These are phyloP conservation scores for Petasospora fabianii DNA, from an alignment of 1,139 yeast species.

Conservation along the genomic window DNA sequence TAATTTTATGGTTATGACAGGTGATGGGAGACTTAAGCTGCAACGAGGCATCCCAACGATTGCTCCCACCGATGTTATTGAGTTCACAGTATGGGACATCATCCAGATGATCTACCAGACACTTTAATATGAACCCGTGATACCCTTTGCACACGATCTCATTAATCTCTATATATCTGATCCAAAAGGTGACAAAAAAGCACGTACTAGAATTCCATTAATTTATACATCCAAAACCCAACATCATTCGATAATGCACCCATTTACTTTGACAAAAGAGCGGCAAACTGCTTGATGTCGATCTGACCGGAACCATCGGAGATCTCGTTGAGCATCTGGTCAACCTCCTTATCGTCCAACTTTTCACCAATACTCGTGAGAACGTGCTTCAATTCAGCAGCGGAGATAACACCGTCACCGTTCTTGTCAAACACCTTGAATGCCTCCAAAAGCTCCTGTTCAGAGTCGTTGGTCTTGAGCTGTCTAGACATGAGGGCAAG, in stretches of 20 bases:
- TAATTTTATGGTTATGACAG: slow-evolving; percentile 18
- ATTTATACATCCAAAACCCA: no score
- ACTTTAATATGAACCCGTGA: no score
- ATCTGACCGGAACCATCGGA: slow-evolving; percentile 95
- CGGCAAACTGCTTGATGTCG: slow-evolving; percentile 92
- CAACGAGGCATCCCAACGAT: slow-evolving; percentile 20
- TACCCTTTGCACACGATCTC: no score
- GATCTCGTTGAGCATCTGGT: slow-evolving; percentile 95
- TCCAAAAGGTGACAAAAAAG: no score
- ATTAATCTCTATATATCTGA: no score
- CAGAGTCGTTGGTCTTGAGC: slow-evolving; percentile 93
- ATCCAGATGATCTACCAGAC: slow-evolving; percentile 21
- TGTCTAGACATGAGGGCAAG: slow-evolving; percentile 64
- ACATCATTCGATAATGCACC: no score
- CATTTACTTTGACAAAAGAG: slow-evolving; percentile 52
- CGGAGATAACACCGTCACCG: slow-evolving; percentile 95
- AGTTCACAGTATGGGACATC: slow-evolving; percentile 26
- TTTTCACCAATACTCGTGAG: slow-evolving; percentile 96
- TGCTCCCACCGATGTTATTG: slow-evolving; percentile 19
- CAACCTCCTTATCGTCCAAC: slow-evolving; percentile 92
- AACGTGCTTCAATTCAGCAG: slow-evolving; percentile 94
- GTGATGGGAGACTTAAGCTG: slow-evolving; percentile 23
- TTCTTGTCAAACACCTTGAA: slow-evolving; percentile 87
- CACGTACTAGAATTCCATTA: no score
- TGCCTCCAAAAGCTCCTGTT: slow-evolving; percentile 95